A percentile compares a stretch with the other conserved stretches of the same genome.
Evolutionary conservation across 2,329 filamentous ascomycete species (phyloP).

Genomic region (Fusarium xyrophilum): DNA sequence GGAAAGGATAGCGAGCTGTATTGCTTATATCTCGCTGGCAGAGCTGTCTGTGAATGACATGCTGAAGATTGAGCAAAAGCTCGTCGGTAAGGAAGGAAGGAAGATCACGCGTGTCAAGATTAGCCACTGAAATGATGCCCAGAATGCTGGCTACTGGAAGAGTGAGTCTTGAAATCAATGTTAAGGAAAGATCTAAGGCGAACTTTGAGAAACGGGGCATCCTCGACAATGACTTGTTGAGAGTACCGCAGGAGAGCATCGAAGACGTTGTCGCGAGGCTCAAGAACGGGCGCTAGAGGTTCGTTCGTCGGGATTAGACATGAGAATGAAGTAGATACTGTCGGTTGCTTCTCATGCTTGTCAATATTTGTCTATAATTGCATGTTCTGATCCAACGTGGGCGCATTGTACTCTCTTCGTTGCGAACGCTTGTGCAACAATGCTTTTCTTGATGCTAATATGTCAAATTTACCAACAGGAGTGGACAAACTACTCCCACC

Average conservation of each 20-base stretch:
- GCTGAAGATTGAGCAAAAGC: not conserved
- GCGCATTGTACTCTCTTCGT: not conserved
- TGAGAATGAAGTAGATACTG: accelerated
- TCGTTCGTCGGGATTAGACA: accelerated
- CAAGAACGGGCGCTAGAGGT: not conserved
- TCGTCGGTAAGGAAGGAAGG: not conserved
- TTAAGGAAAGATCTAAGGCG: not conserved
- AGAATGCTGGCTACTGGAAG: not conserved
- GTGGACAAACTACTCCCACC: not conserved
- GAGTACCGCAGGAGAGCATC: not conserved
- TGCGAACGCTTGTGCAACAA: not conserved
- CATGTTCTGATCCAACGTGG: accelerated
- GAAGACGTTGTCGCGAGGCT: not conserved
- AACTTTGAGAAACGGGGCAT: not conserved
- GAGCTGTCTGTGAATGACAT: not conserved
- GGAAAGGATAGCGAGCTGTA: not conserved
- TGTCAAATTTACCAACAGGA: not conserved
- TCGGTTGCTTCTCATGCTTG: accelerated
- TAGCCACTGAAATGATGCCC: not conserved
- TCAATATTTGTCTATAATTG: too few species aligned
- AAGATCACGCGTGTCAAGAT: not conserved
- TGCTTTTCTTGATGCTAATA: not conserved
- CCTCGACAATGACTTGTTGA: not conserved
- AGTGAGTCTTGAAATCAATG: not conserved
- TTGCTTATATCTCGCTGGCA: not conserved